Conservation (phyloP, 1,139 yeast species). For the Protomyces lactucae-debilis region DNA sequence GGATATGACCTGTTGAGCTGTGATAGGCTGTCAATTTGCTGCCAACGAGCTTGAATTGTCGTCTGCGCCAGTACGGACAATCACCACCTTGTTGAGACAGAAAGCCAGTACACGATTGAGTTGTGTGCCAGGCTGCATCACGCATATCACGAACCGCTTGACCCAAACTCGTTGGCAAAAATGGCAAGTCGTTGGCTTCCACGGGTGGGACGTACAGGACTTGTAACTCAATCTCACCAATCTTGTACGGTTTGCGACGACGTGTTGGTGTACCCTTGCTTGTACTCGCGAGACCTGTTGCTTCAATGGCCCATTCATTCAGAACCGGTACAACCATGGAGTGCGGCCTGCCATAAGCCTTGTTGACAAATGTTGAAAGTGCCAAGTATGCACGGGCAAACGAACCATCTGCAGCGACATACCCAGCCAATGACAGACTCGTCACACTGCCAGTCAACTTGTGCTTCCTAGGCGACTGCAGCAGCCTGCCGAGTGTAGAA, state of each 20-base stretch:
- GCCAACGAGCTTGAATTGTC: constrained; percentile 60
- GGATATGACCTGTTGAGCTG: constrained; percentile 56
- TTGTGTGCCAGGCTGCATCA: constrained; percentile 31
- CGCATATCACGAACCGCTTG: constrained; percentile 28
- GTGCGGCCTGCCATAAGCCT: constrained; percentile 28
- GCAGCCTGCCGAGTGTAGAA: constrained; percentile 21
- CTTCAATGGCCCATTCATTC: constrained; percentile 33
- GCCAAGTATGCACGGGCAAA: constrained; percentile 27
- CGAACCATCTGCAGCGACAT: constrained; percentile 26
- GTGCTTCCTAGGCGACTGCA: constrained; percentile 24
- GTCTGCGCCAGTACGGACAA: constrained; percentile 59
- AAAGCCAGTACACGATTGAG: constrained; percentile 51
- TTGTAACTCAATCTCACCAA: constrained; percentile 27
- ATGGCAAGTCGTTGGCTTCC: constrained; percentile 3
- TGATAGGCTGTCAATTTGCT: constrained; percentile 60
- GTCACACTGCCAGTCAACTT: constrained; percentile 18
- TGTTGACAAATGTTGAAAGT: constrained; percentile 16
- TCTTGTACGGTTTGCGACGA: constrained; percentile 26
- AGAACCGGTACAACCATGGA: constrained; percentile 26
- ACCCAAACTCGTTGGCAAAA: constrained; percentile 28
- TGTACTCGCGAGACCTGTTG: constrained; percentile 30
- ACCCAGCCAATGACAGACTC: constrained; percentile 13
- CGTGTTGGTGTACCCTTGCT: constrained; percentile 8
- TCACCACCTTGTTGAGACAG: constrained; percentile 79
- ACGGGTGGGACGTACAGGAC: constrained; percentile 28